These are phyloP conservation scores for Curvularia sp. DNA, from an alignment of 2,329 filamentous ascomycete species.

Conservation along the genomic window DNA sequence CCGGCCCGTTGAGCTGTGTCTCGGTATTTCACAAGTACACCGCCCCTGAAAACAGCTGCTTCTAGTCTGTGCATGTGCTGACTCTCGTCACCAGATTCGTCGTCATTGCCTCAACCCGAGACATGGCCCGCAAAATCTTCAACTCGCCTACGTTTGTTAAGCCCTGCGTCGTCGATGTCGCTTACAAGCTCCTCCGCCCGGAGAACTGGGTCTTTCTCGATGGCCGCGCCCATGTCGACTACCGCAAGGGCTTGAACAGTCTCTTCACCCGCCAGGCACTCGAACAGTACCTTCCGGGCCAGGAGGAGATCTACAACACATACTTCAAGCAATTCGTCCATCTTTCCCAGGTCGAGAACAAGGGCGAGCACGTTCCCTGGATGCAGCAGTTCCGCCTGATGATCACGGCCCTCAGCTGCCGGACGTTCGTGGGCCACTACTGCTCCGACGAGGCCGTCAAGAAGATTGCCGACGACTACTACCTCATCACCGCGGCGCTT, in stretches of 20 bases:
- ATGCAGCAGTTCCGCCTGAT: conserved; percentile 93
- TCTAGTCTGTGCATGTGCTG: conserved; percentile 16
- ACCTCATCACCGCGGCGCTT: conserved; percentile 91
- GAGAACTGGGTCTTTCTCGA: conserved; percentile 98
- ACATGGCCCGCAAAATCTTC: conserved; percentile 96
- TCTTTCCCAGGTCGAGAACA: conserved; percentile 71
- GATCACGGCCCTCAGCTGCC: conserved; percentile 92
- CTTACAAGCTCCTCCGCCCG: conserved; percentile 88
- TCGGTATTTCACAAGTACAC: conserved; percentile 97
- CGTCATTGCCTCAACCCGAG: conserved; percentile 92
- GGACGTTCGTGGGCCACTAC: conserved; percentile 97
- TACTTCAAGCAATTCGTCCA: conserved; percentile 84
- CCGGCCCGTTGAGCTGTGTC: conserved; percentile 91
- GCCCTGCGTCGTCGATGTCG: conserved; percentile 93
- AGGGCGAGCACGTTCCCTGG: conserved; percentile 79
- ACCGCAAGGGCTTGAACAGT: conserved; percentile 93
- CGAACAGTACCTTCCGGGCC: conserved; percentile 85
- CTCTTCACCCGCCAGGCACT: conserved; percentile 93
- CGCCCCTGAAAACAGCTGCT: not conserved
- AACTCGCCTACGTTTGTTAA: conserved; percentile 92
- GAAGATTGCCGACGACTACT: conserved; percentile 96
- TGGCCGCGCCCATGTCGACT: conserved; percentile 93
- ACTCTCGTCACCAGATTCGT: conserved; percentile 73
- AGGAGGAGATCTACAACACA: conserved; percentile 87
- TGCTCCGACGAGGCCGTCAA: conserved; percentile 89